Base-by-base conservation (phyloP, 2,329 filamentous ascomycete species). In the Hymenoscyphus fraxineus region DNA sequence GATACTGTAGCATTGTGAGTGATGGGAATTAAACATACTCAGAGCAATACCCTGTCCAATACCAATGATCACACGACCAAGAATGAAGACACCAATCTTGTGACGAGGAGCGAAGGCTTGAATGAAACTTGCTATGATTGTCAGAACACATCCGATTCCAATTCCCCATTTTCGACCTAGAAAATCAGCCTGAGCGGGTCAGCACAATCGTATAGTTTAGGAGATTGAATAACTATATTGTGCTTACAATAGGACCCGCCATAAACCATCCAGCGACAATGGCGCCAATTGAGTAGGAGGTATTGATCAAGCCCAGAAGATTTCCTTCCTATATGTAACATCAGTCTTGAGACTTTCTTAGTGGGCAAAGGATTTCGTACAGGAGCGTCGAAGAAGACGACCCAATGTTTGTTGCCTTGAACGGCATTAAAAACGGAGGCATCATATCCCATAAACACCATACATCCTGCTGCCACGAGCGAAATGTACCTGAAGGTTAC, bases 361-460 rank as follows among this genome's bases (percentile, higher is more conserved):
- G 22, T 19, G n/a, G n/a, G 32, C 10, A 22, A 16, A 13, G 6
- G 35, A 9, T 35, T 32, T 19, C 67, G 31, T 70, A 71, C 66
- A 16, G 66, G 66, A 32, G 61, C 65, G 70, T 87, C 79, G 76
- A 89, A 89, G 78, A 83, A 90, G 22, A 77, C 78, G 10, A 86
- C 77, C 88, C 88, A 91, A 73, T 90, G 83, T 15, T 84, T 39
- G 2, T 86, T 89, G 38, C 83, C 85, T 75, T 90, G 88, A 5
- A 90, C 84, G 4, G 88, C 87, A 75, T 91, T 91, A 81, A 87
- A 91, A 57, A 90, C 87, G 47, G 87, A 88, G 2, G 88, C 87
- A 81, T 91, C 88, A 74, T 90, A 91, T 64, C 88, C 88, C 73
- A 91, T 91, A 59, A 91, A 80, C 27, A 90, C 87, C 88, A 71